These are phyloP conservation scores for Coemansia sp. DNA, from an alignment of 192 early-diverging fungal species.

Conservation along the genomic window DNA sequence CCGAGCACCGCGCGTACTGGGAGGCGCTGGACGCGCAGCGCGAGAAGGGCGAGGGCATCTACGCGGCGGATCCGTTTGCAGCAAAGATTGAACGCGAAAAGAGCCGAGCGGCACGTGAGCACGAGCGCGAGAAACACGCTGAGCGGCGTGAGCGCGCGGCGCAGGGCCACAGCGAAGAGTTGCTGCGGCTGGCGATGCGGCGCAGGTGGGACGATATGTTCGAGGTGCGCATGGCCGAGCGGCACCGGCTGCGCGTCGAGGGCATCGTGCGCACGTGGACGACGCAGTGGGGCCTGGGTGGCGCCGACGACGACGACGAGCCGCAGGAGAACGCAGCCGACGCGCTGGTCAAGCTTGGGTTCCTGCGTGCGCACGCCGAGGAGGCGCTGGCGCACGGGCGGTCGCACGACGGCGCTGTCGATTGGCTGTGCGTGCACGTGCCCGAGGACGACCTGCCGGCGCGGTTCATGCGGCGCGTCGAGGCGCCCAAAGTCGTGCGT, in stretches of 20 bases:
- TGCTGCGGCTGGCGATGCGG: constrained; percentile 15
- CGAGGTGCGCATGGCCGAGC: constrained; percentile 64
- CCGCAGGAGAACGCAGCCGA: no score
- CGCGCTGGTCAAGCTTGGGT: constrained; percentile 57
- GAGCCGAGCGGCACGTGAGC: constrained; percentile 17
- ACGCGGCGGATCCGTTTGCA: constrained; percentile 77
- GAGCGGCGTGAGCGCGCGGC: constrained; percentile 49
- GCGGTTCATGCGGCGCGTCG: constrained; percentile 24
- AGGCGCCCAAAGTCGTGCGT: constrained; percentile 15
- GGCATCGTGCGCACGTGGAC: constrained; percentile 60
- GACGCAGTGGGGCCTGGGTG: constrained; percentile 14
- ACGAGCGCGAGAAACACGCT: constrained; percentile 4
- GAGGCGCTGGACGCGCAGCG: constrained; percentile 58
- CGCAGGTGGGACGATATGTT: constrained; percentile 52
- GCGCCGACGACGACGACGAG: neutral
- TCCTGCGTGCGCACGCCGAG: constrained; percentile 64
- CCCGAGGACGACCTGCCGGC: constrained; percentile 76
- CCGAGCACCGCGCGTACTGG: constrained; percentile 72
- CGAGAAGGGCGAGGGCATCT: constrained; percentile 55
- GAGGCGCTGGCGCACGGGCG: constrained; percentile 67
- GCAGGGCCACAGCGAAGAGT: constrained; percentile 33
- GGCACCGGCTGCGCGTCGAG: constrained; percentile 61
- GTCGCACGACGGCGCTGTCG: constrained; percentile 56
- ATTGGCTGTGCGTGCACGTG: constrained; percentile 89
- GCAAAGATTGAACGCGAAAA: constrained; percentile 51